Evolutionary conservation across 2,329 filamentous ascomycete genomes (phyloP).

Genomic region (Trichophyton benhamiae): DNA sequence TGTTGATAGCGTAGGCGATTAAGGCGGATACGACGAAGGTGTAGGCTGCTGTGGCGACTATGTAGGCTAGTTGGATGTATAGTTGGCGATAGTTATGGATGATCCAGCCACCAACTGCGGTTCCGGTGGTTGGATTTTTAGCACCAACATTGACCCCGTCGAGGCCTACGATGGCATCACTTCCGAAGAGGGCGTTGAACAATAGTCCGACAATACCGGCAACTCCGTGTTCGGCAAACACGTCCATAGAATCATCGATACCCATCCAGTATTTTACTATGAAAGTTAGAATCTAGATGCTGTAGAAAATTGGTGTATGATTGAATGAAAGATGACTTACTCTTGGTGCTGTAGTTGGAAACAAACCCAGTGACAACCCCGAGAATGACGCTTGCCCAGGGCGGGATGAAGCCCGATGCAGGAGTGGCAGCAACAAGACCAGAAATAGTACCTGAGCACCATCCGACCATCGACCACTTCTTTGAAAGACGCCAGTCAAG

Average conservation of each 20-base stretch:
- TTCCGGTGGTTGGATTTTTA: slow-evolving; percentile 29
- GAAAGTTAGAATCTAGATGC: slow-evolving; percentile 1
- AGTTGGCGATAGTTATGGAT: slow-evolving; percentile 59
- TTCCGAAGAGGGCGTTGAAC: slow-evolving; percentile 64
- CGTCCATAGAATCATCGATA: slow-evolving; percentile 78
- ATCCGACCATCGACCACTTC: slow-evolving; percentile 91
- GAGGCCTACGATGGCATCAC: slow-evolving; percentile 60
- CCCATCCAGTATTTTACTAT: slow-evolving; percentile 61
- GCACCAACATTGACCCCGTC: slow-evolving; percentile 49
- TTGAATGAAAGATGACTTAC: slow-evolving; percentile 40
- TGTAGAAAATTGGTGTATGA: slow-evolving; percentile 7
- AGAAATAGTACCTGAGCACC: slow-evolving; percentile 81
- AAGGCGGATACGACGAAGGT: slow-evolving; percentile 55
- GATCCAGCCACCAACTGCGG: slow-evolving; percentile 51
- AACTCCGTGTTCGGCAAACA: slow-evolving; percentile 80
- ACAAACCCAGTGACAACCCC: slow-evolving; percentile 52
- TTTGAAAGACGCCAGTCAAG: slow-evolving; percentile 88
- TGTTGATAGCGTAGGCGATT: slow-evolving; percentile 59
- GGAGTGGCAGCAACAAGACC: slow-evolving; percentile 81
- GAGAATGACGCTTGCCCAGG: slow-evolving; percentile 50
- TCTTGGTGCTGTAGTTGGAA: slow-evolving; percentile 79
- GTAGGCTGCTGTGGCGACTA: slow-evolving; percentile 52
- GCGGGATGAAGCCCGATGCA: slow-evolving; percentile 64
- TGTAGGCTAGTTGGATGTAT: slow-evolving; percentile 58
- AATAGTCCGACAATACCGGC: slow-evolving; percentile 72